These are phyloP conservation scores for Pleurotus platypus DNA, from an alignment of 768 basidiomycete species.

Conservation along the genomic window DNA sequence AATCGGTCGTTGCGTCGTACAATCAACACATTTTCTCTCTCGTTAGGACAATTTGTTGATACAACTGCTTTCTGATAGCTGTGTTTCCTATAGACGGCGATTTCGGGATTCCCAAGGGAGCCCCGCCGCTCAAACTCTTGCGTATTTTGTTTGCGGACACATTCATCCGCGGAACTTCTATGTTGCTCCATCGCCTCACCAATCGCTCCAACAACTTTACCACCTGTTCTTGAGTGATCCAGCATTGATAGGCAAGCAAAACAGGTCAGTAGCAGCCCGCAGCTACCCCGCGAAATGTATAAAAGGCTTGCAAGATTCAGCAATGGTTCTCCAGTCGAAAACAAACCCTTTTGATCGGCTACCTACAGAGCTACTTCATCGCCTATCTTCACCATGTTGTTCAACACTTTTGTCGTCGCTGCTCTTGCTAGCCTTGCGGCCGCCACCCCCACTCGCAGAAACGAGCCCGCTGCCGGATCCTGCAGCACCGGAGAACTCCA, in stretches of 20 bases:
- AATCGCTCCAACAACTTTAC: not conserved
- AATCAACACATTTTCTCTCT: no score
- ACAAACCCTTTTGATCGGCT: not conserved
- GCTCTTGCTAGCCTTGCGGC: constrained; percentile 16
- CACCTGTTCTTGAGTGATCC: not conserved
- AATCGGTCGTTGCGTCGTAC: no score
- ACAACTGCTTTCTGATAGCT: no score
- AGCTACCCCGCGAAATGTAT: not conserved
- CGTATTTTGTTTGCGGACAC: not conserved
- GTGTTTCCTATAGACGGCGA: no score
- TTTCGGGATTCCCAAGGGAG: no score
- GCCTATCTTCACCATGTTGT: constrained; percentile 6
- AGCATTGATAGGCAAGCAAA: no score
- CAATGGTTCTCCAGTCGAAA: not conserved
- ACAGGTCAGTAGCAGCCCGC: no score
- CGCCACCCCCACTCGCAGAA: constrained; percentile 14
- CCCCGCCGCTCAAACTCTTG: no score
- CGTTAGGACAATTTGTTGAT: no score
- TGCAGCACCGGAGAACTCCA: constrained; percentile 17
- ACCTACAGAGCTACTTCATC: not conserved
- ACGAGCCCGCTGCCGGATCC: constrained; percentile 7
- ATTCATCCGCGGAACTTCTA: not conserved
- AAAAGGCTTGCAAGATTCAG: not conserved
- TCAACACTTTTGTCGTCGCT: constrained; percentile 10
- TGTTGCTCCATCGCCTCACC: not conserved